Base-by-base conservation (phyloP, 2,329 filamentous ascomycete genomes). In the Chrysoporthe austroafricana region DNA sequence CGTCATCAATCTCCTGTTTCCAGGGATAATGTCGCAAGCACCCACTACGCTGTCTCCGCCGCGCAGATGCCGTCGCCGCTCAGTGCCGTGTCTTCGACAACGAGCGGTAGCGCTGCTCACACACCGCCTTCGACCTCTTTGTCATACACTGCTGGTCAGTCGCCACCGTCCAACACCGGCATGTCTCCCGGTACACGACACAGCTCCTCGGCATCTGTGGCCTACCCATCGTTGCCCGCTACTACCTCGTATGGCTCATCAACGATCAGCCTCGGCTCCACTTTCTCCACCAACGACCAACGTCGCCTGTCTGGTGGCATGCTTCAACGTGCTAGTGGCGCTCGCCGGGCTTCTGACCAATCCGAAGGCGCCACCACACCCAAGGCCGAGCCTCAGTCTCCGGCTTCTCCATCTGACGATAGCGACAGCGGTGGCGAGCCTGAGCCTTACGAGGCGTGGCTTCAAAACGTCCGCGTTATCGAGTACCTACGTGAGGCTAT, bases 121-220 rank as follows among this genome's bases (percentile, higher is more conserved):
- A 94, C 91, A 2, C 92, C 91, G 8, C 90, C 91, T 0, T 92
- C 90, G 13, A 92, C 89, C 77, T 86, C 88, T 66, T 84, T 93
- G 75, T 94, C 91, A 0, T 94, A 94, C 80, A 89, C 88, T 50
- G 93, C 91, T 13, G 89, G 90, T 60, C 91, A 94, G 76, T 94
- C 91, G 7, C 91, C 91, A 2, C 86, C 84, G 39, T 92, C 90
- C n/a, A 88, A 86, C 59, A 86, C 90, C 68, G 90, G 85, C 76
- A 84, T 93, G 76, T 92, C 90, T 62, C 90, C 90, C 0, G 83
- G 86, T 57, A 87, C 86, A 14, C 86, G 90, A 65, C 86, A 90
- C 75, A 85, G 83, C 73, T 86, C 86, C 1, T 85, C 84, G 5
- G 79, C 83, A 34, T 87, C 87, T 57, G 86, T 88, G 74, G 87